These are phyloP conservation scores for Angomonas ambiguus DNA, from an alignment of 208 protist species.

Conservation along the genomic window DNA sequence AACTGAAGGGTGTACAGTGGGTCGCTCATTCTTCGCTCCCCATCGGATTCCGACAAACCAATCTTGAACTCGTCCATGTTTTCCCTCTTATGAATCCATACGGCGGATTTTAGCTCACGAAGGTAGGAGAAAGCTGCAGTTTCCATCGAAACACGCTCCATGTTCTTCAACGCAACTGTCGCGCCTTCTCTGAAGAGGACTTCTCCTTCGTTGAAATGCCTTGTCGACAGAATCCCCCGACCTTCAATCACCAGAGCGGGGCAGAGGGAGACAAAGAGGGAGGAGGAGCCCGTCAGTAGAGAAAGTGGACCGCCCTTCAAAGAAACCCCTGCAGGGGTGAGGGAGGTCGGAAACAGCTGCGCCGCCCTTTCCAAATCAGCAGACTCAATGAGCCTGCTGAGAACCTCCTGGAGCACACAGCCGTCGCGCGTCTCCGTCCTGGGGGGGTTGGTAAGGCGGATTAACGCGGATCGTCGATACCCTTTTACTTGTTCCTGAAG, in stretches of 20 bases:
- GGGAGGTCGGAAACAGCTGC: background rate
- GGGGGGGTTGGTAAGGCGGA: background rate
- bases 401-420: background rate
- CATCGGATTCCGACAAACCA: background rate
- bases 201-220: background rate
- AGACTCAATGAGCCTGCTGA: background rate
- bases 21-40: background rate
- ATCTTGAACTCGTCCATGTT: slow-evolving; percentile 22
- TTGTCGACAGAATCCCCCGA: background rate
- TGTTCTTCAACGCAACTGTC: background rate
- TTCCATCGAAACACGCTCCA: background rate
- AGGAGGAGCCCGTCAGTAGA: background rate
- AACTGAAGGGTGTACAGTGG: slow-evolving; percentile 12
- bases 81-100: background rate
- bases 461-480: background rate
- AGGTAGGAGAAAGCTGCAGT: background rate
- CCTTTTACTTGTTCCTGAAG: background rate
- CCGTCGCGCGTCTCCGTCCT: background rate
- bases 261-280: background rate
- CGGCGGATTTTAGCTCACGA: background rate
- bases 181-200: background rate
- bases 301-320: background rate
- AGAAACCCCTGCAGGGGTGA: background rate
- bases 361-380: background rate
- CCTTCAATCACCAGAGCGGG: background rate